These are phyloP conservation scores for Luvunga scandens DNA, from an alignment of 345 rosid species.

Conservation along the genomic window DNA sequence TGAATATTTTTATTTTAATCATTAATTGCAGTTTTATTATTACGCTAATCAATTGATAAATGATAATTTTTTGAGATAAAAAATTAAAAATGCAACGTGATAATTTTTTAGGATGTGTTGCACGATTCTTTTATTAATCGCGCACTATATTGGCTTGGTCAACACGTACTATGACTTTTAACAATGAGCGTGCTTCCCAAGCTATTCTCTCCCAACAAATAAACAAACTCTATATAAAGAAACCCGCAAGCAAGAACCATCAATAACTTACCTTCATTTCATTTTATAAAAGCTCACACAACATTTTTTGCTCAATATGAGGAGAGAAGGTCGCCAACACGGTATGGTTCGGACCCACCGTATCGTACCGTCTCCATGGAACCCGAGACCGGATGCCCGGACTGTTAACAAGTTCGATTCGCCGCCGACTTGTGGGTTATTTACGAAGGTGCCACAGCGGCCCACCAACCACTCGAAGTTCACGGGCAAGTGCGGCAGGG, in stretches of 20 bases:
- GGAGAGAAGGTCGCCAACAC: constrained; percentile 67
- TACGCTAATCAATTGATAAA: no score
- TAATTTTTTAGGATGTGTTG: no score
- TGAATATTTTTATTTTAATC: no score
- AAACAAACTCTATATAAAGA: not conserved
- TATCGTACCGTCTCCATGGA: constrained; percentile 46
- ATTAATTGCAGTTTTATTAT: no score
- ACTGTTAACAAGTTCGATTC: constrained; percentile 37
- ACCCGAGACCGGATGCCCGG: constrained; percentile 34
- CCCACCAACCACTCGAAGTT: constrained; percentile 75
- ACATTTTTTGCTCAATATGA: constrained; percentile 35
- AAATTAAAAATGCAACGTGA: no score
- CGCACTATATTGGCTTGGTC: constrained; percentile 5
- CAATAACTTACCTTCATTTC: not conserved
- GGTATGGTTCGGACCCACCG: constrained; percentile 56
- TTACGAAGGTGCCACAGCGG: constrained; percentile 34
- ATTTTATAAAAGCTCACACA: constrained; percentile 4
- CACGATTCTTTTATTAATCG: no score
- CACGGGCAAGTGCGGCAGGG: constrained; percentile 52
- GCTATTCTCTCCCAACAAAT: not conserved
- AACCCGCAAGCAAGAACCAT: no score
- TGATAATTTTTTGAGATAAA: no score
- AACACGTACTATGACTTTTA: constrained; percentile 17
- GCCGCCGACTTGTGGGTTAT: constrained; percentile 38
- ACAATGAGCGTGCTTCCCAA: constrained; percentile 30